Percentiles rank a stretch among this genome's conserved stretches.
phyloP scores from a whole-genome alignment of 2,329 filamentous ascomycete species.

The Penicillium psychrosexuale region DNA sequence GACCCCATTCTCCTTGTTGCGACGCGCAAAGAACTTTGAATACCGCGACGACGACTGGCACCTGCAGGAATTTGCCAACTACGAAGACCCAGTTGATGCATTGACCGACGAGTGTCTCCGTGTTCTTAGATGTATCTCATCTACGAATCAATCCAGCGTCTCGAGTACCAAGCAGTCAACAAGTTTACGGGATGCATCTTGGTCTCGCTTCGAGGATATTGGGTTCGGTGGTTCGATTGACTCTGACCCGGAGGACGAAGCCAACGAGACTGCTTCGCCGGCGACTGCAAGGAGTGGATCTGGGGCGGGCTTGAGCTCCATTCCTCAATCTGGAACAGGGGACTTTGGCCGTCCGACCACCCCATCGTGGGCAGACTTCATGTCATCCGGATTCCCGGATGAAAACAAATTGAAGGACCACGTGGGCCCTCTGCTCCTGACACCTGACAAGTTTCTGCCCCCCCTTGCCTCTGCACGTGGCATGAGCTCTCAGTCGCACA shows the following conservation, averaged over 20 bases:
- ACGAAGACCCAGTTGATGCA: constrained; percentile 81
- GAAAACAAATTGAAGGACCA: constrained; percentile 62
- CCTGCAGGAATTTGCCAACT: constrained; percentile 81
- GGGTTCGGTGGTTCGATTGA: constrained; percentile 78
- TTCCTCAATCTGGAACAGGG: constrained; percentile 64
- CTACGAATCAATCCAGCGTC: constrained; percentile 78
- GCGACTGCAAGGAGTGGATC: constrained; percentile 36
- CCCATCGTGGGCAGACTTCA: constrained; percentile 96
- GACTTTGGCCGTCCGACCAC: constrained; percentile 81
- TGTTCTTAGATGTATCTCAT: constrained; percentile 83
- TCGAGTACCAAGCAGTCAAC: constrained; percentile 69
- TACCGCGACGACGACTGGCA: constrained; percentile 84
- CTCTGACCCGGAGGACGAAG: constrained; percentile 62
- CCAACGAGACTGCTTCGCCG: constrained; percentile 25
- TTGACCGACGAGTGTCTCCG: constrained; percentile 91
- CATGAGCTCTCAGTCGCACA: constrained; percentile 82
- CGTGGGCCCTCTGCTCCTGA: constrained; percentile 67
- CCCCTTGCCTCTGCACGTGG: constrained; percentile 71
- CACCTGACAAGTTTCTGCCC: constrained; percentile 85
- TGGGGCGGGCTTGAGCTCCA: constrained; percentile 57
- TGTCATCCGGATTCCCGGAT: constrained; percentile 88
- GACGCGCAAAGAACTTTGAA: constrained; percentile 90
- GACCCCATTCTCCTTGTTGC: constrained; percentile 85
- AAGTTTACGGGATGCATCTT: constrained; percentile 77
- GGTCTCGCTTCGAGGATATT: constrained; percentile 95